Conservation (phyloP, 2,329 filamentous ascomycete species). For the Ceratocystis harringtonii region DNA sequence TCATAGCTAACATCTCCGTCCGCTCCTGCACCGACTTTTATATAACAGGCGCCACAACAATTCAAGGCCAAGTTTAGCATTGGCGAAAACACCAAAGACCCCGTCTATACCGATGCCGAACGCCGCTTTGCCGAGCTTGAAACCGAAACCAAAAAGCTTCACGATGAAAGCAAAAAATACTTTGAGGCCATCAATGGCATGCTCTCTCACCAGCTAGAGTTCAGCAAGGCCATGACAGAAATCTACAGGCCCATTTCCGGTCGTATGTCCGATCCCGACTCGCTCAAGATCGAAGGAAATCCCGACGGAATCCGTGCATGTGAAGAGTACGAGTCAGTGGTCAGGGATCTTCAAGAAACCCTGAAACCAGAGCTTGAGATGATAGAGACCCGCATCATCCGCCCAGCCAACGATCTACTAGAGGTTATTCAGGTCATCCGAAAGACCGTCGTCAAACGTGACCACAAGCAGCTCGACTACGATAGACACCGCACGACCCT, state of each 20-base stretch:
- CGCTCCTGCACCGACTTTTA: background rate
- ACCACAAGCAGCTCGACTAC: conserved; percentile 95
- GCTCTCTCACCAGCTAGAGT: conserved; percentile 94
- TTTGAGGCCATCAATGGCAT: conserved; percentile 97
- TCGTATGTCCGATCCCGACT: conserved; percentile 82
- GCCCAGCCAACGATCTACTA: conserved; percentile 80
- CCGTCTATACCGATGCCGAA: conserved; percentile 88
- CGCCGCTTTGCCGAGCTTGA: conserved; percentile 88
- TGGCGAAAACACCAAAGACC: conserved; percentile 87
- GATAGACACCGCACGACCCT: conserved; percentile 69
- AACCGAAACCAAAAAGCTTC: conserved; percentile 86
- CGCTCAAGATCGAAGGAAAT: conserved; percentile 68
- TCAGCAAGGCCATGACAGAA: conserved; percentile 88
- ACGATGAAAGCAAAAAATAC: conserved; percentile 95
- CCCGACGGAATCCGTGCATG: conserved; percentile 86
- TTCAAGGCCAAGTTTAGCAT: conserved; percentile 89
- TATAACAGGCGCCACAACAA: conserved; percentile 62
- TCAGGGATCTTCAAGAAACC: conserved; percentile 77
- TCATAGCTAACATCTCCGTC: conserved; percentile 3
- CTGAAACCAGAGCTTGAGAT: conserved; percentile 88
- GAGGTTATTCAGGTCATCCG: conserved; percentile 92
- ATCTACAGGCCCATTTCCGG: conserved; percentile 98
- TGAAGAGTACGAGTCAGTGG: conserved; percentile 85
- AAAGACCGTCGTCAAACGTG: conserved; percentile 74
- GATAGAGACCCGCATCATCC: conserved; percentile 85